A percentile compares a stretch with the other conserved stretches of the same genome.
Evolutionary conservation across 2,329 filamentous ascomycete species (phyloP).

Genomic region (Ascocoryne sarcoides): DNA sequence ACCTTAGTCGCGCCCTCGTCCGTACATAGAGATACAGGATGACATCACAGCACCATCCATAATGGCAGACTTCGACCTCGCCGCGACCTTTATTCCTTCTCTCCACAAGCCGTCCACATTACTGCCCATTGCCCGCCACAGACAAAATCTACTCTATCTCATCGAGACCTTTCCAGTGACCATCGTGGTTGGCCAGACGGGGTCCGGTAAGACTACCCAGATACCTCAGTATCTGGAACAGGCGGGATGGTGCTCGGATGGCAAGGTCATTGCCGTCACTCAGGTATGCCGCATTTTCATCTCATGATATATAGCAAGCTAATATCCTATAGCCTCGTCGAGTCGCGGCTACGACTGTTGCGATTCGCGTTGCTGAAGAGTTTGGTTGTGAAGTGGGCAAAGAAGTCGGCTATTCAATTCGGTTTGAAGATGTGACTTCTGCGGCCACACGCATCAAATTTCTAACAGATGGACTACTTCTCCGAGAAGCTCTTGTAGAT

Average conservation of each 20-base stretch:
- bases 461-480: conserved; percentile 82
- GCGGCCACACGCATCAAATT: conserved; percentile 85
- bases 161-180: conserved; percentile 79
- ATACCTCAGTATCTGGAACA: conserved; percentile 85
- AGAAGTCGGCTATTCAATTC: conserved; percentile 87
- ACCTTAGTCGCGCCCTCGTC: no score
- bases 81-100: conserved; percentile 61
- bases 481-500: conserved; percentile 88
- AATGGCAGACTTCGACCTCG: conserved; percentile 44
- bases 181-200: conserved; percentile 87
- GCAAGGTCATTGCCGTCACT: conserved; percentile 78
- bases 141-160: conserved; percentile 71
- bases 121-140: conserved; percentile 79
- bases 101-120: conserved; percentile 78
- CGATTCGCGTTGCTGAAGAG: conserved; percentile 82
- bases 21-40: conserved; percentile 6
- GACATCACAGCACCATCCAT: conserved; percentile 7
- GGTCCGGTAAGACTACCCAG: conserved; percentile 92
- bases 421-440: conserved; percentile 86
- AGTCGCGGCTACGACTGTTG: conserved; percentile 86
- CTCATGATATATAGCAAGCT: conserved; percentile 1
- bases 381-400: conserved; percentile 78
- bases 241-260: conserved; percentile 80
- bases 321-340: conserved; percentile 58
- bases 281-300: conserved; percentile 51